These are phyloP conservation scores for Colletotrichum zoysiae DNA, from an alignment of 2,329 filamentous ascomycete genomes.

Conservation along the genomic window DNA sequence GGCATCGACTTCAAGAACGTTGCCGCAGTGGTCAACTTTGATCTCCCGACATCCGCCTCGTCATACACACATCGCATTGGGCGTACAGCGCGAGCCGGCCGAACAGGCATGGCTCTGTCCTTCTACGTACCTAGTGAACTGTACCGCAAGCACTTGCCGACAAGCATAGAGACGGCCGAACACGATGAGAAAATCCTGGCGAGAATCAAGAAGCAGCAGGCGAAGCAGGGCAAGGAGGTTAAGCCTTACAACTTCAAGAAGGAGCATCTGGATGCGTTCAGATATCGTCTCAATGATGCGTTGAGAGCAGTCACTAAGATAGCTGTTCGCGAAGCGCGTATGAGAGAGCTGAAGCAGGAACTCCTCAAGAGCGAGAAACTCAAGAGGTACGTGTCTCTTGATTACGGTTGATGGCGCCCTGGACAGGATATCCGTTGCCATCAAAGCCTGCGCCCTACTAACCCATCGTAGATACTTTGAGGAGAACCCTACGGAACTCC, in stretches of 20 bases:
- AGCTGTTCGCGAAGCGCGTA: conserved; percentile 89
- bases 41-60: conserved; percentile 87
- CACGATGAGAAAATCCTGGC: conserved; percentile 87
- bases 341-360: conserved; percentile 88
- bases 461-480: conserved; percentile 79
- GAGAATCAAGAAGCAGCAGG: conserved; percentile 84
- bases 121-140: conserved; percentile 88
- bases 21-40: conserved; percentile 95
- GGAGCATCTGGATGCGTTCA: conserved; percentile 91
- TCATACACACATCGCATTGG: conserved; percentile 98
- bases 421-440: too few species aligned
- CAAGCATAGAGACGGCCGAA: conserved; percentile 78
- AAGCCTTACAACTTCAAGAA: conserved; percentile 96
- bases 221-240: conserved; percentile 82
- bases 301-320: conserved; percentile 90
- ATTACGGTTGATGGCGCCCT: not conserved
- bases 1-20: conserved; percentile 95
- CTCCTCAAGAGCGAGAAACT: conserved; percentile 94
- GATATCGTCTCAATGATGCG: conserved; percentile 95
- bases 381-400: conserved; percentile 65
- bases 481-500: conserved; percentile 91
- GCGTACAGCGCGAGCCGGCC: conserved; percentile 89
- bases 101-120: conserved; percentile 94
- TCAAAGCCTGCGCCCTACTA: conserved; percentile 15
- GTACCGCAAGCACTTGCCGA: conserved; percentile 91